Conservation (phyloP, 306 rosid genomes). For the Quercus engelmannii region DNA sequence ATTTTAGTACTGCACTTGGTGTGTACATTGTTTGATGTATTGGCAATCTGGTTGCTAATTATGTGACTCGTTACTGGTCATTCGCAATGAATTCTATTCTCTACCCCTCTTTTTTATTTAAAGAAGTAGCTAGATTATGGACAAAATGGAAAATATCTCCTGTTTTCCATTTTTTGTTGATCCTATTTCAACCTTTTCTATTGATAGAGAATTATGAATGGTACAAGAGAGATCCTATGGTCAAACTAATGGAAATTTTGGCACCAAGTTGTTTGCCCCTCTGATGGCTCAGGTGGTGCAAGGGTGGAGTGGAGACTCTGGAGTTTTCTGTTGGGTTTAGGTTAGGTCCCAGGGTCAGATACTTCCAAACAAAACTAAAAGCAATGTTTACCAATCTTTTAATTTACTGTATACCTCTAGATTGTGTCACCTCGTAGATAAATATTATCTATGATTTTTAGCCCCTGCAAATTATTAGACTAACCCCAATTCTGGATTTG, state of each 20-base stretch:
- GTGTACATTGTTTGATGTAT: not conserved
- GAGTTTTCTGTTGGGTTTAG: not conserved
- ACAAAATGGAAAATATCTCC: not conserved
- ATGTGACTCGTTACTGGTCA: not conserved
- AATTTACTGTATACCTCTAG: not conserved
- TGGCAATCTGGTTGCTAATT: not conserved
- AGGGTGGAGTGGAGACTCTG: not conserved
- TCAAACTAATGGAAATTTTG: not conserved
- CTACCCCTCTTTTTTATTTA: not conserved
- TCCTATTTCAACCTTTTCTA: not conserved
- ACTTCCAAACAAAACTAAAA: not conserved
- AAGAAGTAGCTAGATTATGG: not conserved
- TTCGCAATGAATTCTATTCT: not conserved
- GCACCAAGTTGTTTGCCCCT: not conserved
- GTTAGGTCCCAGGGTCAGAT: not conserved
- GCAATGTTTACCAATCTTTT: not conserved
- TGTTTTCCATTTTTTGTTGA: not conserved
- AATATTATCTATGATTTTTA: not conserved
- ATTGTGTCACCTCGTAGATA: not conserved
- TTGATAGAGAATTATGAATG: not conserved
- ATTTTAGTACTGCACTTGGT: conserved; percentile 10
- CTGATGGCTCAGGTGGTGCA: not conserved
- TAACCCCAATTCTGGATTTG: not conserved
- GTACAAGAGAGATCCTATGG: not conserved
- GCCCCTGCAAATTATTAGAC: not conserved